Base-by-base conservation (phyloP, 306 rosid genomes). In the Parietaria judaica region DNA sequence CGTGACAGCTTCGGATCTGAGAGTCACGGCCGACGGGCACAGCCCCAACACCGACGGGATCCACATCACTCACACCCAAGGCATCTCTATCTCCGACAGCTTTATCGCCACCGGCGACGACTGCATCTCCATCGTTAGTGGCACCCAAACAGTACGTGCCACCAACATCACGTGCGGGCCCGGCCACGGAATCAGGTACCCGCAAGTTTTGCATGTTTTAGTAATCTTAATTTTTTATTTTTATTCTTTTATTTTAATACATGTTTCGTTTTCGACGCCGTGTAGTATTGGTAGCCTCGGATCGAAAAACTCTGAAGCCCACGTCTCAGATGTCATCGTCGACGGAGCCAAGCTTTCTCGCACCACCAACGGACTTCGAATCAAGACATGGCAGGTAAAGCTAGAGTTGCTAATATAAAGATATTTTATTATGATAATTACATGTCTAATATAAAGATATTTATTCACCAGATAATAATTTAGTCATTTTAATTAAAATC, bases 21-120 rank as follows among this genome's bases (percentile, higher is more conserved):
- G 41, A 0, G 74, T 86, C 35, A 80, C 73, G 12, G 72, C 97
- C 36, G 92, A 95, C 0, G 69, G 34, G 45, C 51, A 68, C 16
- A 89, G 97, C 51, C 97, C 87, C 45, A 86, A 86, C 66, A 89
- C 97, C 0, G 95, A 89, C 62, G 95, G 97, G 4, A 89, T 89
- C 77, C 95, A 89, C 50, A 70, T 89, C 51, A 49, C 84, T 0
- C 56, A 72, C 38, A 74, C 84, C 3, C 58, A 78, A 51, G 70
- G 82, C 69, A 78, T 89, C 31, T 10, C n/a, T 0, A 61, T 61
- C 15, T 23, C 39, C 6, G 16, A 59, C 17, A n/a, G 49, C 43
- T 31, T 15, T 2, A 59, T 59, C 8, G 36, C 34, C 15, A 59
- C 63, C 8, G 65, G 90, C 17, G 88, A 84, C 44, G 86, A 84